phyloP scores from a whole-genome alignment of 148 eudicot species.

The Silene latifolia region DNA sequence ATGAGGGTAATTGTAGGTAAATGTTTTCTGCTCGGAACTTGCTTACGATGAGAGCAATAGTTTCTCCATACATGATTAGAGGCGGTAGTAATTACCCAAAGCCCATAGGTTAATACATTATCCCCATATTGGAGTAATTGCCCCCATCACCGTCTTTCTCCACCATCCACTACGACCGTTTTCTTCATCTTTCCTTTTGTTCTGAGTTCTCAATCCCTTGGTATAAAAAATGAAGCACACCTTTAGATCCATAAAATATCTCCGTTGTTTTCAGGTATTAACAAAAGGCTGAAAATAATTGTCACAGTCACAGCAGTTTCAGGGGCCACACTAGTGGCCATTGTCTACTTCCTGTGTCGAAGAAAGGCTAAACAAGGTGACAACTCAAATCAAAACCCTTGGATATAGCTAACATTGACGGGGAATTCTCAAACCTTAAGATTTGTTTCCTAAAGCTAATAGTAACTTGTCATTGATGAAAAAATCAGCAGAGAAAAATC shows the following conservation, averaged over 20 bases:
- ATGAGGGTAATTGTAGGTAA: no score
- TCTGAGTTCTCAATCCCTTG: neutral
- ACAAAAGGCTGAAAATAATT: neutral
- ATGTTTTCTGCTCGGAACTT: neutral
- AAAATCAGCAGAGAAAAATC: no score
- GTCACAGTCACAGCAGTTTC: slow-evolving; percentile 5
- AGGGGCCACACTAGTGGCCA: neutral
- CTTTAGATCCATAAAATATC: no score
- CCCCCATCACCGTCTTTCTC: neutral
- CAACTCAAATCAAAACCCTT: neutral
- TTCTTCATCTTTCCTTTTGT: neutral
- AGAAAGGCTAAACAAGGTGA: slow-evolving; percentile 19
- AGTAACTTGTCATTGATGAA: slow-evolving; percentile 1
- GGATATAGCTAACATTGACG: no score
- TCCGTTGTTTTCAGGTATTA: slow-evolving; percentile 19
- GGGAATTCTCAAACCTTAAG: no score
- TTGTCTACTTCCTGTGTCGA: neutral
- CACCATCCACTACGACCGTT: neutral
- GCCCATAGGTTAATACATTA: no score
- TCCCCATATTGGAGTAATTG: neutral
- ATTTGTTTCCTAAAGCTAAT: neutral
- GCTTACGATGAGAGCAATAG: no score
- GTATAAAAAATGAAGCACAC: neutral
- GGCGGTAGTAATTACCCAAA: neutral
- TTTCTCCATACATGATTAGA: neutral